A percentile compares a stretch with the other conserved stretches of the same genome.
Evolutionary conservation across 805 yeast species (phyloP).

Genomic region (Kodamaea fukazawae): DNA sequence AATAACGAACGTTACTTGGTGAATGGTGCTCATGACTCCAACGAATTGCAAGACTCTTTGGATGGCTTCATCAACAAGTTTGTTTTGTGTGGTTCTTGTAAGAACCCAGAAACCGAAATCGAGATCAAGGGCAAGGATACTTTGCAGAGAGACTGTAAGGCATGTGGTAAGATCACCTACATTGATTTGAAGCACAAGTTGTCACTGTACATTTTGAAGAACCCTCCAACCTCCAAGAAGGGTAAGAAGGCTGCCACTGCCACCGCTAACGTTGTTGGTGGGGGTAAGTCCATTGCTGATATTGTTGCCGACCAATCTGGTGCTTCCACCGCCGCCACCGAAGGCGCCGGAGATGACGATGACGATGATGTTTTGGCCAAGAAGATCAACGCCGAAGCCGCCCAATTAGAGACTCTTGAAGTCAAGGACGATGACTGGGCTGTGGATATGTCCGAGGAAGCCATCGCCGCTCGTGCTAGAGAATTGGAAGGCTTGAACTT

Average conservation of each 20-base stretch:
- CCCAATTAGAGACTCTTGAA: constrained; percentile 55
- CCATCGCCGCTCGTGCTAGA: constrained; percentile 85
- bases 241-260: constrained; percentile 75
- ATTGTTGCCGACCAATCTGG: constrained; percentile 52
- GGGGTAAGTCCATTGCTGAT: constrained; percentile 77
- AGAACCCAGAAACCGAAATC: constrained; percentile 96
- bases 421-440: constrained; percentile 95
- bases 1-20: constrained; percentile 82
- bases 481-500: constrained; percentile 70
- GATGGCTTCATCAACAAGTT: constrained; percentile 93
- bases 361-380: constrained; percentile 75
- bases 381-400: constrained; percentile 82
- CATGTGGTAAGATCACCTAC: constrained; percentile 88
- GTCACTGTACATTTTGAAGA: constrained; percentile 82
- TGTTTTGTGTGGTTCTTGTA: constrained; percentile 91
- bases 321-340: constrained; percentile 27
- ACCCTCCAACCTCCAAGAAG: constrained; percentile 67
- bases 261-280: constrained; percentile 86
- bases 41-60: constrained; percentile 85
- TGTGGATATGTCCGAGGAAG: constrained; percentile 95
- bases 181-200: constrained; percentile 86
- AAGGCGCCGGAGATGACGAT: constrained; percentile 41
- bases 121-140: constrained; percentile 70
- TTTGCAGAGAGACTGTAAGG: constrained; percentile 91
- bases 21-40: constrained; percentile 91